phyloP scores from a whole-genome alignment of 352 stramenopile species.

The Peronospora belbahrii region DNA sequence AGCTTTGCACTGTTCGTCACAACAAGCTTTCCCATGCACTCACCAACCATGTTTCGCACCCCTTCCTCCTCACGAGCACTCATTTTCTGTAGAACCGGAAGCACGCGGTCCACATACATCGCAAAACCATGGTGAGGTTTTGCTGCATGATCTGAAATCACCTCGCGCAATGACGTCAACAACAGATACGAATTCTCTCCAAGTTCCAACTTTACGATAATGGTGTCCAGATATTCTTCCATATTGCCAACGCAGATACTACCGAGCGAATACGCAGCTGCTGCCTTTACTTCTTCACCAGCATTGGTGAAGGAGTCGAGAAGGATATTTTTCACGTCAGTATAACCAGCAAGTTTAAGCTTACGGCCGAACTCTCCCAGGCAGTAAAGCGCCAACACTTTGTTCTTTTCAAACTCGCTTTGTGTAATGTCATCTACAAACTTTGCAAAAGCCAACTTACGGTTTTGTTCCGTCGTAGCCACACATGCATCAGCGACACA shows the following conservation, averaged over 20 bases:
- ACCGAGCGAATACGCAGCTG: conserved; percentile 93
- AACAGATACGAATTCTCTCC: conserved; percentile 93
- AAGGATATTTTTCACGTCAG: conserved; percentile 87
- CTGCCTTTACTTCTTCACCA: conserved; percentile 93
- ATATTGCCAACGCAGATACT: conserved; percentile 93
- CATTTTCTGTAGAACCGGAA: conserved; percentile 92
- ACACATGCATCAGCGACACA: conserved; percentile 87
- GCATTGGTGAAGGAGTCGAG: conserved; percentile 80
- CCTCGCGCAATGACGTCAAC: conserved; percentile 93
- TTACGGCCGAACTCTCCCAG: conserved; percentile 93
- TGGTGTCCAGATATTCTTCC: conserved; percentile 81
- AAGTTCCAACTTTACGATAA: conserved; percentile 90
- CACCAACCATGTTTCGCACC: conserved; percentile 95
- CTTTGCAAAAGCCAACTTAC: conserved; percentile 61
- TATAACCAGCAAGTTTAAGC: conserved; percentile 79
- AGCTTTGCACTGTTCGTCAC: conserved; percentile 86
- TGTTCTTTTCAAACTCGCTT: conserved; percentile 50
- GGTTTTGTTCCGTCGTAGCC: conserved; percentile 40
- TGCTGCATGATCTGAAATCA: conserved; percentile 84
- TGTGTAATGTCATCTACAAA: conserved; percentile 64
- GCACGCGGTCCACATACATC: conserved; percentile 77
- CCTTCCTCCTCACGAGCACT: conserved; percentile 91
- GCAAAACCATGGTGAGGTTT: conserved; percentile 70
- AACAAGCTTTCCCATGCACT: conserved; percentile 93
- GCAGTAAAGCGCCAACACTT: conserved; percentile 89